Base-by-base conservation (phyloP, 169 alveolate genomes). In the Babesia caballi region DNA sequence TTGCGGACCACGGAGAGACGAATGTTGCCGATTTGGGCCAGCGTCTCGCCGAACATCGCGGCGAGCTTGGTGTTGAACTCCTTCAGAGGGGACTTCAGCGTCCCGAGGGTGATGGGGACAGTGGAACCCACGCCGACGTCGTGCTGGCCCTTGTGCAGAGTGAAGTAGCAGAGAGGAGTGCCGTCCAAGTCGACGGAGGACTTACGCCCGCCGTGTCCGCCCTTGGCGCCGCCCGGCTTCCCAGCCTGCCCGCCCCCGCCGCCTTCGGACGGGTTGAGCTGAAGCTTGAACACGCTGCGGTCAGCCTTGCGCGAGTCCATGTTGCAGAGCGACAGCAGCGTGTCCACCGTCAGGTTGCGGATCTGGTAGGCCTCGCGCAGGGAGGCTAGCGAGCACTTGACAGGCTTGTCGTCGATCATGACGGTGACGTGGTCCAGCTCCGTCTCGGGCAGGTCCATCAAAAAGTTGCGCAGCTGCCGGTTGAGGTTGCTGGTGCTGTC, bases 141-240 rank as follows among this genome's bases (percentile, higher is more conserved):
- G 47, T 54, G 58, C 25, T 63, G 87, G 23, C 87, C 87, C 25
- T 78, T 78, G 49, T 78, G 69, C 47, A 78, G 65, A 15, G 87
- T 78, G 36, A 78, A 78, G 60, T 68, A 32, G 50, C 81, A 73
- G 44, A 78, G 50, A 8, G 87, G 87, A 0, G 83, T 23, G 17
- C 78, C 71, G 0, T 54, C 54, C 12, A 58, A 30, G n/a, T 28
- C 19, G 17, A 46, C 74, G 33, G 54, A 58, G 4, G 36, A 23
- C 19, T 28, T 33, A 35, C 60, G 21, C n/a, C n/a, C n/a, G n/a
- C n/a, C n/a, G n/a, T n/a, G n/a, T n/a, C n/a, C n/a, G 25, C 50
- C 47, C 47, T 53, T 50, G 12, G 57, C 42, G 11, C 42, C 23
- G 27, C 69, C 75, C 32, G 49, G 28, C n/a, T n/a, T n/a, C n/a